Evolutionary conservation across 2,329 filamentous ascomycete genomes (phyloP), one percentile per base, ranked within the genome.

Genomic region (Plenodomus lindquistii): DNA sequence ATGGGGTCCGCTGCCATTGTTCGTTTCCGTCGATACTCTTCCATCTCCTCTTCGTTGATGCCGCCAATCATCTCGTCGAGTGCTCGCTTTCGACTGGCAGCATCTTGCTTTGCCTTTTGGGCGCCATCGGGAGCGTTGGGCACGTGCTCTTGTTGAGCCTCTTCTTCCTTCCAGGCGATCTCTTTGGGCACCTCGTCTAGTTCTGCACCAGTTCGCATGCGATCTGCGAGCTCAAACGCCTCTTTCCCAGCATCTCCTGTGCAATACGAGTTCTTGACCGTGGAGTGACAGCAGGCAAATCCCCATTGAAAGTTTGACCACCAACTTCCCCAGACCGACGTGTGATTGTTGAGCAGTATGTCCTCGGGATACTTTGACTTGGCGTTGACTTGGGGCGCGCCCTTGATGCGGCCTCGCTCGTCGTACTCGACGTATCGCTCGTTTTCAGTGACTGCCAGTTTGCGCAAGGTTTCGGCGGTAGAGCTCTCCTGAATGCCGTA

Each of bases 271-370:
- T 99, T 97, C 75, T 96, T 97, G 54, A 96, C 84, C 18, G 85
- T 87, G 0, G 91, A 96, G 70, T 95, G 91, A 77, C 94, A 99
- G 73, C 94, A 99, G 18, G 89, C 83, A 73, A 96, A 99, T 1
- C 94, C 94, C 94, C 94, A 99, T 73, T 87, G 83, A 75, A 97
- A 97, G 66, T 90, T 86, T 44, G 85, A 84, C 94, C 94, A 99
- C 94, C 94, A 99, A 65, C 91, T 96, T 40, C 94, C 94, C 89
- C 91, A 99, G 2, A 96, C 87, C 0, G 88, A 87, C 2, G 85
- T 91, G 74, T 99, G 94, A 66, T 99, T 99, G 77, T 96, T 93
- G 70, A 88, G 82, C 44, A 88, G 77, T 0, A 97, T 80, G 64
- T 99, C 91, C 67, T 99, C 94, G 4, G 86, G 75, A 66, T 99